Conservation (phyloP, 192 early-diverging fungal species). For the Spizellomyces punctatus region DNA sequence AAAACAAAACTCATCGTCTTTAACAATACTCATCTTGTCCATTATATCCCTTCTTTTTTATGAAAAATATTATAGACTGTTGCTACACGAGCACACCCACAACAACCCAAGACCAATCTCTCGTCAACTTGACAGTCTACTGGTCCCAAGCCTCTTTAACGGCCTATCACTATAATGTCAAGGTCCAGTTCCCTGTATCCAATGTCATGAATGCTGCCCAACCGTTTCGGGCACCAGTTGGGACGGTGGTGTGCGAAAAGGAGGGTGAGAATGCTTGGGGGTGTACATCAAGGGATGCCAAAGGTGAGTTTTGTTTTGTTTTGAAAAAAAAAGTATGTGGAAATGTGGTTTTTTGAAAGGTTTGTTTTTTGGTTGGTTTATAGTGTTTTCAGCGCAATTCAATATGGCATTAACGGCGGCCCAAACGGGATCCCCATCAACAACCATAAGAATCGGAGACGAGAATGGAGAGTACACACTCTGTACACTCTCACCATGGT, state of each 20-base stretch:
- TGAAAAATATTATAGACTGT: too few species aligned
- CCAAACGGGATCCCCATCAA: background rate
- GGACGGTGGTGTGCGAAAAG: conserved; percentile 13
- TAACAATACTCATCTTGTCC: too few species aligned
- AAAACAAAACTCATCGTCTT: too few species aligned
- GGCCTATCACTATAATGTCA: conserved; percentile 10
- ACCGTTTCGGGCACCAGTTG: conserved; percentile 19
- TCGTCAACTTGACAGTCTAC: conserved; percentile 21
- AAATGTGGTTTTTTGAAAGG: too few species aligned
- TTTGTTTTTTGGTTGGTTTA: too few species aligned
- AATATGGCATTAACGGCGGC: conserved; percentile 4
- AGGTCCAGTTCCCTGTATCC: conserved; percentile 12
- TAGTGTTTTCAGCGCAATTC: conserved; percentile 22
- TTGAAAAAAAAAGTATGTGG: background rate
- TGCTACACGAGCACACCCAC: background rate
- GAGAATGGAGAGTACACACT: background rate
- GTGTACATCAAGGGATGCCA: conserved; percentile 9
- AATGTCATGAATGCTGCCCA: conserved; percentile 14
- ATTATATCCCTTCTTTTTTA: too few species aligned
- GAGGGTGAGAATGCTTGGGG: conserved; percentile 1
- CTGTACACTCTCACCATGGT: background rate
- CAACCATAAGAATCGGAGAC: background rate
- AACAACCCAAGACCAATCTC: background rate
- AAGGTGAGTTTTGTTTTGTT: conserved; percentile 1
- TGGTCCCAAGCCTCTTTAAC: conserved; percentile 1